A percentile compares a stretch with the other conserved stretches of the same genome.
Conservation (phyloP, 345 rosid species). For the Populus euphratica region DNA sequence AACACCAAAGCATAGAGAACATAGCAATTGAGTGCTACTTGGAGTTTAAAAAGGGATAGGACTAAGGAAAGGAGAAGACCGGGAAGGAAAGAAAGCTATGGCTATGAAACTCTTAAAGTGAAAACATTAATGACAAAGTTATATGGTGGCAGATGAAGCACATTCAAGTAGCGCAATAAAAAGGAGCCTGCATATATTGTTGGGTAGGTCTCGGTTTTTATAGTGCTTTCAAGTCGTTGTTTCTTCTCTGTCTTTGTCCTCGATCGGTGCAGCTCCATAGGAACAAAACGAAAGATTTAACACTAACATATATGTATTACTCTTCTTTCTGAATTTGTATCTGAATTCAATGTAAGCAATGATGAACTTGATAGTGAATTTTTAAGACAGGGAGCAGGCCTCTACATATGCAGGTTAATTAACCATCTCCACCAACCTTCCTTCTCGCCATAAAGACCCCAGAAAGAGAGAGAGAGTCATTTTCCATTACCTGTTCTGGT, state of each 20-base stretch:
- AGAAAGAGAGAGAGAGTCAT: not conserved
- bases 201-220: constrained; percentile 78
- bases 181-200: constrained; percentile 42
- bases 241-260: constrained; percentile 11
- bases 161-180: constrained; percentile 87
- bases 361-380: constrained; percentile 49
- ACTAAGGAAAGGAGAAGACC: constrained; percentile 29
- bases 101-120: not conserved
- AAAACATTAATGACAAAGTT: constrained; percentile 45
- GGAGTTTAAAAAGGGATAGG: constrained; percentile 42
- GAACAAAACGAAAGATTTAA: not conserved
- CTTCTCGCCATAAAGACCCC: constrained; percentile 41
- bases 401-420: constrained; percentile 31
- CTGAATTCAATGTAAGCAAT: constrained; percentile 42
- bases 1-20: not conserved
- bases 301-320: not conserved
- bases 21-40: constrained; percentile 40
- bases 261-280: constrained; percentile 19
- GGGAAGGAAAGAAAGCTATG: constrained; percentile 49
- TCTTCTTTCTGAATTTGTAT: not conserved
- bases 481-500: constrained; percentile 15
- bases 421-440: constrained; percentile 51
- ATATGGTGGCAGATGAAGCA: constrained; percentile 61
- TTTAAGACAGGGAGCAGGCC: constrained; percentile 22
- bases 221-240: constrained; percentile 36